A percentile compares a stretch with the other conserved stretches of the same genome.
phyloP scores from a whole-genome alignment of 768 basidiomycete genomes.

The Tephrocybe sp. region DNA sequence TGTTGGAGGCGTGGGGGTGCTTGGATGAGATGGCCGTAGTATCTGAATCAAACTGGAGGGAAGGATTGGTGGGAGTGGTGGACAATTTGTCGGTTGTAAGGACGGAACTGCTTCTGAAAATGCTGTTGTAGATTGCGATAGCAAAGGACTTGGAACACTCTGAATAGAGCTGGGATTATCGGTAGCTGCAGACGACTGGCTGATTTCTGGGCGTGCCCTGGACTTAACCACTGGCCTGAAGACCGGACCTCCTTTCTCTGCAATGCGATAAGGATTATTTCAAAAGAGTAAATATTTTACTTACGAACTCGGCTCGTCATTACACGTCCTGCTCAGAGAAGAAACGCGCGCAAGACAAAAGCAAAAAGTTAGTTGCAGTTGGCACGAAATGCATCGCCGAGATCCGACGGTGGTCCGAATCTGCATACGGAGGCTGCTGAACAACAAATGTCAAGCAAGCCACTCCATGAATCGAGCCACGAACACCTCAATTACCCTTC shows the following conservation, averaged over 20 bases:
- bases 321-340: neutral
- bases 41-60: neutral
- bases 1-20: neutral
- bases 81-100: neutral
- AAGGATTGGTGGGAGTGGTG: neutral
- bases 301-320: constrained; percentile 67
- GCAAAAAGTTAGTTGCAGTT: neutral
- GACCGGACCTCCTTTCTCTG: constrained; percentile 72
- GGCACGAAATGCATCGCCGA: constrained; percentile 4
- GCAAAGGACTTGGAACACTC: neutral
- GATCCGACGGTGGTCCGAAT: constrained; percentile 8
- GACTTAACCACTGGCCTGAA: constrained; percentile 69
- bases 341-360: neutral
- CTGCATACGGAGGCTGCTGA: constrained; percentile 7
- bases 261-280: constrained; percentile 7
- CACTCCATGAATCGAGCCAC: constrained; percentile 14
- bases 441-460: constrained; percentile 18
- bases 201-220: constrained; percentile 42
- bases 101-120: neutral
- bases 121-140: neutral
- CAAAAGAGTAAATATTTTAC: constrained; percentile 29
- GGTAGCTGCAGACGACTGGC: constrained; percentile 27
- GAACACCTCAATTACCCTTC: constrained; percentile 36
- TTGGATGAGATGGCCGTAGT: constrained; percentile 1
- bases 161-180: constrained; percentile 1